Conservation (phyloP, 2,329 filamentous ascomycete genomes). For the Orbilia quercus region DNA sequence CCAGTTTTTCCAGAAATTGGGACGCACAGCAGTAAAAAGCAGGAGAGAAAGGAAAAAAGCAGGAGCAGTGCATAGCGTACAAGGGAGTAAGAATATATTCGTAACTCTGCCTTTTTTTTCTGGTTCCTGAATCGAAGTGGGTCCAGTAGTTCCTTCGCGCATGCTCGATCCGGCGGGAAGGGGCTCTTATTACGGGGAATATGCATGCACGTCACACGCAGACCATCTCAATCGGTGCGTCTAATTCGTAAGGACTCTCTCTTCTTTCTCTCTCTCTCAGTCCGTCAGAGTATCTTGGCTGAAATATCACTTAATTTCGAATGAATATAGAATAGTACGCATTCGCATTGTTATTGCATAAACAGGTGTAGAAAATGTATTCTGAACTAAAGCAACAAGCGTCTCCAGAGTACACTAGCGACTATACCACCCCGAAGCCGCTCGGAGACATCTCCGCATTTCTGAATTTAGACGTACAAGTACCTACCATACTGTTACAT, state of each 20-base stretch:
- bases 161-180: conserved; percentile 52
- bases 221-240: too few species aligned
- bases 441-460: conserved; percentile 9
- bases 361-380: too few species aligned
- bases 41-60: conserved; percentile 2
- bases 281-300: too few species aligned
- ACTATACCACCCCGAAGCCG: not conserved
- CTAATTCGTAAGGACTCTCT: not conserved
- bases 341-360: too few species aligned
- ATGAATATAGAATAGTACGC: too few species aligned
- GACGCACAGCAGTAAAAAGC: not conserved
- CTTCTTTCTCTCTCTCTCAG: not conserved
- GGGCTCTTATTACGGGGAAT: conserved; percentile 32
- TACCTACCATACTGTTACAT: conserved; percentile 24
- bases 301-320: too few species aligned
- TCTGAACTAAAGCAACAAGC: too few species aligned
- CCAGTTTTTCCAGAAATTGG: conserved; percentile 24
- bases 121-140: conserved; percentile 31
- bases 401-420: not conserved
- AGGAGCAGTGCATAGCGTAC: not conserved
- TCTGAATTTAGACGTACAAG: conserved; percentile 45
- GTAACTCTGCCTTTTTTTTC: conserved; percentile 35
- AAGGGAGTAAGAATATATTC: conserved; percentile 26
- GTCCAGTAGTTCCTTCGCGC: conserved; percentile 41
- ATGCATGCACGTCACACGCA: conserved; percentile 42